Conservation (phyloP, 1,139 yeast genomes). For the Suhomyces coccinellae region DNA sequence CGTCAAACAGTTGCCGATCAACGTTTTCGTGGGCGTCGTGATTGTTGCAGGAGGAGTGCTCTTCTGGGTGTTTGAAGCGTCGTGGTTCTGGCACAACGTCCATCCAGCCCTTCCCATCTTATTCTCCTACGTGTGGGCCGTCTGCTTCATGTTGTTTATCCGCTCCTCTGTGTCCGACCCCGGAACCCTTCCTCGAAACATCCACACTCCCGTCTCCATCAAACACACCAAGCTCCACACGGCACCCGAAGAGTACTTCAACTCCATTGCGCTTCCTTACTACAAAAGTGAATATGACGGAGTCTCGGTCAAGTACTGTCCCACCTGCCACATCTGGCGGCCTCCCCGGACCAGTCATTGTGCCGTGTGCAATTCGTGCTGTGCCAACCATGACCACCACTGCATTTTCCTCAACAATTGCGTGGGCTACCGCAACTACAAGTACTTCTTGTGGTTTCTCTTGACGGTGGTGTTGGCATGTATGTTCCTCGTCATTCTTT, state of each 20-base stretch:
- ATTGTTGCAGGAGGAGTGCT: slow-evolving; percentile 53
- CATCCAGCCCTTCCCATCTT: slow-evolving; percentile 60
- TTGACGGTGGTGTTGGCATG: slow-evolving; percentile 25
- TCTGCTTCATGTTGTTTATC: slow-evolving; percentile 48
- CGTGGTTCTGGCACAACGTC: slow-evolving; percentile 58
- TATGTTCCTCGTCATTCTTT: slow-evolving; percentile 23
- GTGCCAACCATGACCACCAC: slow-evolving; percentile 46
- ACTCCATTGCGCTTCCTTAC: slow-evolving; percentile 56
- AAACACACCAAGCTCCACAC: slow-evolving; percentile 20
- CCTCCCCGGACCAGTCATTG: slow-evolving; percentile 49
- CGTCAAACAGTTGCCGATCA: slow-evolving; percentile 37
- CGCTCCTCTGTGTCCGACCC: slow-evolving; percentile 66
- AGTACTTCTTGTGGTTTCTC: slow-evolving; percentile 44
- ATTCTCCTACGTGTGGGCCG: slow-evolving; percentile 58
- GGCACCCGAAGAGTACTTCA: slow-evolving; percentile 66
- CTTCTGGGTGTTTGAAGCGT: slow-evolving; percentile 44
- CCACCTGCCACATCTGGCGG: slow-evolving; percentile 51
- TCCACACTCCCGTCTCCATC: slow-evolving; percentile 48
- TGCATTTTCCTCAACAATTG: slow-evolving; percentile 43
- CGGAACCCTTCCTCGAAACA: slow-evolving; percentile 68
- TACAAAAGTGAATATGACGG: slow-evolving; percentile 20
- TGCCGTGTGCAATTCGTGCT: slow-evolving; percentile 44
- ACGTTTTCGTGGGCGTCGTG: slow-evolving; percentile 31
- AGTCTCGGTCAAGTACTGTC: slow-evolving; percentile 48
- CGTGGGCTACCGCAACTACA: slow-evolving; percentile 37